Evolutionary conservation across 176 grass and related monocot species (phyloP), one percentile per base, ranked within the genome.

Genomic region (Saccharum officinarum): DNA sequence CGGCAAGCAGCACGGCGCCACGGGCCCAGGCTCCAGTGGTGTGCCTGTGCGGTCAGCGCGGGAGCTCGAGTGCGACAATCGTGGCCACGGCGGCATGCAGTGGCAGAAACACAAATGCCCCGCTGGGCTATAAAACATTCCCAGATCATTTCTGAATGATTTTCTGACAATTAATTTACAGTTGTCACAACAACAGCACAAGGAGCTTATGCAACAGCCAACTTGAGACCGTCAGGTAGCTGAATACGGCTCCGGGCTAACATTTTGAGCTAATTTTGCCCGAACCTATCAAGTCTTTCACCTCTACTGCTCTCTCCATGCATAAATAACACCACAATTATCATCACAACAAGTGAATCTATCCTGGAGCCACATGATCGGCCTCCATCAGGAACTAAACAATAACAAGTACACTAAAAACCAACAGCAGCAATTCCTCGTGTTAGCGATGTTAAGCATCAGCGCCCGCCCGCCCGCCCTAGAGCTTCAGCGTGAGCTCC

Each of bases 401-500:
- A 73, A 9, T 6, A 76, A 68, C 7, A 80, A 77, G 64, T 64
- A 71, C 79, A 23, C 61, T 87, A 91, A 45, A 75, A 75, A 17
- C 67, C 67, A 82, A 45, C 31, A 34, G 22, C 80, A 78, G 76
- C 30, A 80, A 76, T 75, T 59, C 62, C 50, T 26, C 61, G 8
- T 52, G 81, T 91, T 71, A 91, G 69, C 17, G 13, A 55, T 41
- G 81, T 84, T 57, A 87, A 42, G 77, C 81, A 71, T 49, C 85
- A 80, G 76, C 63, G 41, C 82, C n/a, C n/a, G n/a, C n/a, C n/a
- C 82, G 42, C 22, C 22, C 4, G 9, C 64, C 38, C 67, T 92
- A 55, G 93, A 92, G 72, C 79, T 90, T 40, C 25, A 98, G 95
- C 0, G 95, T 98, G 18, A 98, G 93, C 81, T 98, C 95, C 2